Percentiles rank a stretch among this genome's conserved stretches.
These are phyloP conservation scores for Epichloe sibirici DNA, from an alignment of 2,329 filamentous ascomycete genomes.

Conservation along the genomic window DNA sequence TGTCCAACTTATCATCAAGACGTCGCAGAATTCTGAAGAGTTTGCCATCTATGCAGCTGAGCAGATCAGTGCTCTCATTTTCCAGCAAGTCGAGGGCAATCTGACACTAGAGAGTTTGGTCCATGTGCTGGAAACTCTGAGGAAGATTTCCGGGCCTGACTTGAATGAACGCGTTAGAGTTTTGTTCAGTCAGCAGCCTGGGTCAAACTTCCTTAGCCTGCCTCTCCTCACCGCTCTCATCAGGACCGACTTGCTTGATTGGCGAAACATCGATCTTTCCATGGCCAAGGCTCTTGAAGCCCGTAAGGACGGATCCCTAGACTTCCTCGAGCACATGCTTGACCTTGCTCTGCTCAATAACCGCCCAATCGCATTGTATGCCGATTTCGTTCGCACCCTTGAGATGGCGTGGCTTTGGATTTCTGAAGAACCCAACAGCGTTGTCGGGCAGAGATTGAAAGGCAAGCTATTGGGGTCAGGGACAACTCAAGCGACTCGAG, in stretches of 20 bases:
- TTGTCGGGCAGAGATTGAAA: constrained; percentile 58
- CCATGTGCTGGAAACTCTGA: constrained; percentile 47
- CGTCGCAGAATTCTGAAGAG: constrained; percentile 48
- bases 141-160: constrained; percentile 44
- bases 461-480: constrained; percentile 38
- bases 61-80: constrained; percentile 45
- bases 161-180: constrained; percentile 43
- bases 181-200: constrained; percentile 44
- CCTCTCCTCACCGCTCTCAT: constrained; percentile 45
- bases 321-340: constrained; percentile 69
- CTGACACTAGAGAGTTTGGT: constrained; percentile 50
- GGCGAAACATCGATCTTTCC: constrained; percentile 55
- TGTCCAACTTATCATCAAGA: constrained; percentile 50
- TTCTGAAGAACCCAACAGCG: constrained; percentile 53
- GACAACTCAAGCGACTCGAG: constrained; percentile 25
- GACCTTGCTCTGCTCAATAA: constrained; percentile 70
- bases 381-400: constrained; percentile 75
- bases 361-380: constrained; percentile 63
- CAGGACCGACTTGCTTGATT: constrained; percentile 49
- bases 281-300: constrained; percentile 61
- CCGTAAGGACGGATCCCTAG: constrained; percentile 58
- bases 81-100: constrained; percentile 40
- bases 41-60: constrained; percentile 47
- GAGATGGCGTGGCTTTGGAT: constrained; percentile 76
- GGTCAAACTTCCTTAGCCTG: constrained; percentile 42